phyloP scores from a whole-genome alignment of 2,329 filamentous ascomycete genomes.

The Chaetomium strumarium region DNA sequence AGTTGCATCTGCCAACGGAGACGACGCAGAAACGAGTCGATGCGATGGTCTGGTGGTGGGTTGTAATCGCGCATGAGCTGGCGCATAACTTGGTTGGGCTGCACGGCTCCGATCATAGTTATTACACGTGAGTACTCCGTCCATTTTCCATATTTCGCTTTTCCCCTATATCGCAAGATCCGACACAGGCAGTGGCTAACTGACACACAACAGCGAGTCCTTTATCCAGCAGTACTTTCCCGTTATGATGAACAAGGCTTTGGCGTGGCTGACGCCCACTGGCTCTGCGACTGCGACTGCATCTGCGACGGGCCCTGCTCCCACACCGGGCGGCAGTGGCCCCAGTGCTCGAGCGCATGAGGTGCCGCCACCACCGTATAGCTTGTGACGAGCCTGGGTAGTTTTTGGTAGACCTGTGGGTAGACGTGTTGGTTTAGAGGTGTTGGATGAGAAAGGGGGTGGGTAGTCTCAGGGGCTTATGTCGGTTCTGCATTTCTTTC shows the following conservation, averaged over 20 bases:
- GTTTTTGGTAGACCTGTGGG: slow-evolving; percentile 2
- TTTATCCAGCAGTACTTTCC: slow-evolving; percentile 73
- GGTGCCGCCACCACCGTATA: slow-evolving; percentile 10
- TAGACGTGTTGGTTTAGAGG: neutral
- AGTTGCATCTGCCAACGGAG: slow-evolving; percentile 60
- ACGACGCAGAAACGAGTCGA: slow-evolving; percentile 51
- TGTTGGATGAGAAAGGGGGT: neutral
- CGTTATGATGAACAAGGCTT: slow-evolving; percentile 56
- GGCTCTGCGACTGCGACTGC: neutral
- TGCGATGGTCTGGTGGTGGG: slow-evolving; percentile 66
- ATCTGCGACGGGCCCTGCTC: neutral
- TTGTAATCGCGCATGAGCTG: slow-evolving; percentile 91
- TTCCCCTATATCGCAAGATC: neutral
- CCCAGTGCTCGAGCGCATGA: neutral
- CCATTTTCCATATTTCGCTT: slow-evolving; percentile 2
- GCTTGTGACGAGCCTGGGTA: slow-evolving; percentile 9
- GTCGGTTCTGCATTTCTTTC: neutral
- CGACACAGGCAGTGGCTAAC: neutral
- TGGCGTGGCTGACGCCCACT: slow-evolving; percentile 28
- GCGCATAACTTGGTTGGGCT: slow-evolving; percentile 83
- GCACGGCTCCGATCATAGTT: slow-evolving; percentile 76
- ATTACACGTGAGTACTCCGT: slow-evolving; percentile 61
- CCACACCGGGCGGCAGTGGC: neutral
- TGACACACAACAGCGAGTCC: slow-evolving; percentile 50
- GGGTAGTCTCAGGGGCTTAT: neutral